Evolutionary conservation across 441 rosid genomes (phyloP), one percentile per base, ranked within the genome.

Genomic region (Gossypium trilobum): DNA sequence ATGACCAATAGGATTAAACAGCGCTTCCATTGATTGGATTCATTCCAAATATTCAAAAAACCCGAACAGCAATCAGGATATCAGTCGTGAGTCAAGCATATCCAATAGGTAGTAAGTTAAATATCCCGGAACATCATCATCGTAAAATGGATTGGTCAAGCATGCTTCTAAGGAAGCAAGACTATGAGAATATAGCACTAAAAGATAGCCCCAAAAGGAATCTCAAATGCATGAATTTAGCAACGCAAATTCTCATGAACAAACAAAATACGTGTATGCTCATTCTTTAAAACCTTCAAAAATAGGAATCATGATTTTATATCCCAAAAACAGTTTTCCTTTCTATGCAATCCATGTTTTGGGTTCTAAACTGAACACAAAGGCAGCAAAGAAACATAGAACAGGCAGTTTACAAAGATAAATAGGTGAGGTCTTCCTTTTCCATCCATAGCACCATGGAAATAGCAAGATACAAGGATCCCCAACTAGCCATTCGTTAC

Each of bases 401-500:
- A 61, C n/a, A 44, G n/a, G 48, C 4, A 25, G 39, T 27, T 58
- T n/a, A 14, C n/a, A 17, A 17, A 17, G 25, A 36, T 8, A 9
- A 62, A 33, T 3, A 0, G 51, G 8, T 13, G 3, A 23, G 9
- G 9, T 25, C 17, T 58, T 58, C 33, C 17, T 22, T 25, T 25
- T n/a, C 2, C 39, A 25, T 1, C 8, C 39, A 23, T 23, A 23
- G 62, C 7, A 0, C 8, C 10, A 5, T 57, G 19, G 64, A 27
- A 27, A 27, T 19, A 11, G 19, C 64, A 25, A 25, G 63, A 10
- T 23, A 22, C 20, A 25, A 59, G 4, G 19, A 59, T 27, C 42
- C 63, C 17, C n/a, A 25, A 6, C 59, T 54, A 17, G 57, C 56
- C 14, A 78, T 55, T 39, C 64, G 72, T 75, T 68, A 44, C 20